These are phyloP conservation scores for Anisogramma anomala DNA, from an alignment of 2,329 filamentous ascomycete genomes.

Conservation along the genomic window DNA sequence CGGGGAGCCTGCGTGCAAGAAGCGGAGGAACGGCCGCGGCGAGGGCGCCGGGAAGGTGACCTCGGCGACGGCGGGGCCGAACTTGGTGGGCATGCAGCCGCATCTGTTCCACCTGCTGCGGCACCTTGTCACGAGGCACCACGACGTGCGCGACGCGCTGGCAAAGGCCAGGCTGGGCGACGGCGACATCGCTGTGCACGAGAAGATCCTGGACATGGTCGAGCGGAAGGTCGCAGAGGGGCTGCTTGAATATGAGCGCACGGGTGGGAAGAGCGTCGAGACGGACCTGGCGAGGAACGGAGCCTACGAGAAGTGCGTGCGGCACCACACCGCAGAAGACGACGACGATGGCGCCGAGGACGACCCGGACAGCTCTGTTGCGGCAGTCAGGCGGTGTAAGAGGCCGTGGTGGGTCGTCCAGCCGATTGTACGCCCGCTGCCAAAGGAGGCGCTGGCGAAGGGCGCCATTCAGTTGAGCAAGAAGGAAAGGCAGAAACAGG, in stretches of 20 bases:
- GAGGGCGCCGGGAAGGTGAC: constrained; percentile 14
- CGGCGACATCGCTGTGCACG: constrained; percentile 65
- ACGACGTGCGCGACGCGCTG: constrained; percentile 74
- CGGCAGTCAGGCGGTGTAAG: constrained; percentile 60
- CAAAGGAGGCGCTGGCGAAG: constrained; percentile 75
- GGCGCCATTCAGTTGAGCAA: constrained; percentile 66
- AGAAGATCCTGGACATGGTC: constrained; percentile 62
- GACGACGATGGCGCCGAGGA: too few species aligned
- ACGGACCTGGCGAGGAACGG: constrained; percentile 8
- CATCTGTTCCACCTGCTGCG: constrained; percentile 89
- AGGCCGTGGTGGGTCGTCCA: constrained; percentile 86
- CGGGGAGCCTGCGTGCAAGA: constrained; percentile 40
- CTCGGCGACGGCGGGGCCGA: constrained; percentile 32
- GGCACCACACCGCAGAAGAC: too few species aligned
- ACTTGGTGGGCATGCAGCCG: constrained; percentile 71
- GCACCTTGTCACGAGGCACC: constrained; percentile 68
- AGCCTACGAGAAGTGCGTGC: constrained; percentile 19
- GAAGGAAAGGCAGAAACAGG: constrained; percentile 44
- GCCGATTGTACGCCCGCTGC: constrained; percentile 73
- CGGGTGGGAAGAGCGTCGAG: constrained; percentile 37
- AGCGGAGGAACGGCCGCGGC: constrained; percentile 31
- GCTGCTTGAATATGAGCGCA: constrained; percentile 53
- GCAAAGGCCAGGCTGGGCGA: constrained; percentile 60
- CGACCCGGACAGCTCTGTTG: constrained; percentile 48
- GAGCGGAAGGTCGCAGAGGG: constrained; percentile 65